Percentiles rank a stretch among this genome's conserved stretches.
phyloP scores from a whole-genome alignment of 2,329 filamentous ascomycete species.

The Alternaria ventricosa region DNA sequence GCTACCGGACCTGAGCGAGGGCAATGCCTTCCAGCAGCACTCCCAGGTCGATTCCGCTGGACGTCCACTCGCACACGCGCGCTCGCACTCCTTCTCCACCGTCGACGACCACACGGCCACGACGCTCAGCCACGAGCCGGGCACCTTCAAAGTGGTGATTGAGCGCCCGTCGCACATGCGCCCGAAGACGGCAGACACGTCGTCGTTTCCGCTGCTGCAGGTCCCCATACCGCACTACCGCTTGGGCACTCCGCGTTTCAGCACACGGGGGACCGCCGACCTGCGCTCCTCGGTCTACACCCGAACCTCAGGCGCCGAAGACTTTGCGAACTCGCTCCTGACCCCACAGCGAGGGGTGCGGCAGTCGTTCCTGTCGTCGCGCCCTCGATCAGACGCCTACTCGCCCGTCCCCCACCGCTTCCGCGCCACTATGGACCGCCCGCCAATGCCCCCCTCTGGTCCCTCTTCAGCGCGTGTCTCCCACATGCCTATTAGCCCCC shows the following conservation, averaged over 20 bases:
- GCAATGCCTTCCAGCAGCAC: constrained; percentile 22
- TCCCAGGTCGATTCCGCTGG: constrained; percentile 21
- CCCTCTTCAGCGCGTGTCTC: constrained; percentile 47
- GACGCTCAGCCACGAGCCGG: constrained; percentile 63
- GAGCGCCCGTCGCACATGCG: constrained; percentile 69
- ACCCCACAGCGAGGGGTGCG: constrained; percentile 48
- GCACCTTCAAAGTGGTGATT: constrained; percentile 81
- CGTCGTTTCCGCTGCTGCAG: constrained; percentile 66
- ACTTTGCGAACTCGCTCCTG: constrained; percentile 67
- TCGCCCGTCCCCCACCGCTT: constrained; percentile 42
- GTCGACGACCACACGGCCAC: constrained; percentile 65
- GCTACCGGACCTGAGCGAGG: constrained; percentile 22
- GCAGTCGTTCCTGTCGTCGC: constrained; percentile 45
- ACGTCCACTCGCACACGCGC: constrained; percentile 44
- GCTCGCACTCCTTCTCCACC: constrained; percentile 79
- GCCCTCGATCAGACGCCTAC: constrained; percentile 47
- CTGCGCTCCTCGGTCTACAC: constrained; percentile 82
- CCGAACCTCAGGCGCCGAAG: constrained; percentile 70
- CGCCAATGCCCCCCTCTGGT: constrained; percentile 40
- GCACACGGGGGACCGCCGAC: constrained; percentile 74
- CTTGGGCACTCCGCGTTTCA: constrained; percentile 82
- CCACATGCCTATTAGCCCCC: constrained; percentile 58
- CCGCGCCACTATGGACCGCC: constrained; percentile 45
- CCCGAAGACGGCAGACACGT: constrained; percentile 67
- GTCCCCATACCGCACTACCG: constrained; percentile 84